Percentiles rank a stretch among this genome's conserved stretches.
Evolutionary conservation across 306 rosid genomes (phyloP).

Genomic region (Quillaja saponaria): DNA sequence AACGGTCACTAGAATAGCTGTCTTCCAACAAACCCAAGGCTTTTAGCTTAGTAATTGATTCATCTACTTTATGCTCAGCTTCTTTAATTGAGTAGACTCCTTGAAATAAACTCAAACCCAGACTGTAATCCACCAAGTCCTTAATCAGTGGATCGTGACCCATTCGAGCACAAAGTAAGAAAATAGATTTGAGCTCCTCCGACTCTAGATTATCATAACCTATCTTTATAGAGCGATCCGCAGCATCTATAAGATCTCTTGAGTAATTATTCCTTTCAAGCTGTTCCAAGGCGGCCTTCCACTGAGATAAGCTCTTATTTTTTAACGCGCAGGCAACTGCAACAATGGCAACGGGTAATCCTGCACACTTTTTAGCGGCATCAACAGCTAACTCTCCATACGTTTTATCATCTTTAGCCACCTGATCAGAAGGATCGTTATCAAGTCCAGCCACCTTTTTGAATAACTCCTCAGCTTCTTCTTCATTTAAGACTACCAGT

Average conservation of each 20-base stretch:
- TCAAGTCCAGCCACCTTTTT: not conserved
- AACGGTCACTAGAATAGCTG: constrained; percentile 10
- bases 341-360: constrained; percentile 19
- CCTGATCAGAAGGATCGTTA: not conserved
- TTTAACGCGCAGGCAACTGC: constrained; percentile 7
- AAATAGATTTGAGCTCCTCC: not conserved
- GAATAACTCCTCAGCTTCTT: constrained; percentile 15
- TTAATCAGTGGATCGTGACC: not conserved
- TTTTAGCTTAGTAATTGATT: constrained; percentile 5
- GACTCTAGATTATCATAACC: not conserved
- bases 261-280: not conserved
- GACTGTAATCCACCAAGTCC: constrained; percentile 26
- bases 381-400: not conserved
- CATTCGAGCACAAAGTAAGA: constrained; percentile 27
- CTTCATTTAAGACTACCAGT: not conserved
- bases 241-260: not conserved
- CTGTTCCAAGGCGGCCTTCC: constrained; percentile 14
- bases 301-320: not conserved
- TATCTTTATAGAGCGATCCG: not conserved
- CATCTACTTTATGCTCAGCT: not conserved
- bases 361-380: constrained; percentile 2
- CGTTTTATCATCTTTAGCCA: not conserved
- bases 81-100: constrained; percentile 3
- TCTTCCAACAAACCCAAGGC: constrained; percentile 18
- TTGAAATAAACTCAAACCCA: constrained; percentile 30